Base-by-base conservation (phyloP, 257 asterid genomes). In the Thymus mandschuricus region DNA sequence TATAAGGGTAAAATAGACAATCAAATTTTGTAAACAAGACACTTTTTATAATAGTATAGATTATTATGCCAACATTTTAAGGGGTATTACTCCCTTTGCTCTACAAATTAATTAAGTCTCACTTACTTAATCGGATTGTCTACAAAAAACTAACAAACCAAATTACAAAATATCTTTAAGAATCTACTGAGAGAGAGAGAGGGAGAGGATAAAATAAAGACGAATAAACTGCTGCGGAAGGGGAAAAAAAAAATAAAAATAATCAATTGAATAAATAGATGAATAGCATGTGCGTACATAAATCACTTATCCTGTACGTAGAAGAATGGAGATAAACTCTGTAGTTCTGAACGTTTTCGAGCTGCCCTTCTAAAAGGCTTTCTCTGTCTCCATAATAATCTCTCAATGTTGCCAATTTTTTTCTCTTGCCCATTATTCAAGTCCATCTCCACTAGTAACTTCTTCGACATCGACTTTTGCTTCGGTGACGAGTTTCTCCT, bases 361-460 rank as follows among this genome's bases (percentile, higher is more conserved):
- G 88, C 92, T 41, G 65, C 86, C 80, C 98, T 81, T 80, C 87
- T 84, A 64, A 72, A 82, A 31, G 96, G 90, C 80, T 87, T 90
- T 75, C 85, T 77, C 55, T 86, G 85, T 77, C 86, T 83, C 97
- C 98, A 90, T 44, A 87, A 78, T 69, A 88, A 75, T 64, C 80
- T 79, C 74, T 69, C 88, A 41, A 76, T 73, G 10, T 80, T 74
- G 46, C 84, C 73, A 21, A 66, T 43, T 66, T 54, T 70, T 49
- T 77, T 75, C 45, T 52, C 10, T 52, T 77, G 34, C 29, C 52
- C 50, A 60, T 69, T 81, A 66, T 55, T 62, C 35, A 63, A 60
- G 34, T 74, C 83, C 71, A 49, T 64, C 10, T 46, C 81, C 75
- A 29, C 75, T 10, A 62, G 30, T 59, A 10, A 28, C 76, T 38